Conservation (phyloP, 2,329 filamentous ascomycete genomes). For the Fusarium circinatum region DNA sequence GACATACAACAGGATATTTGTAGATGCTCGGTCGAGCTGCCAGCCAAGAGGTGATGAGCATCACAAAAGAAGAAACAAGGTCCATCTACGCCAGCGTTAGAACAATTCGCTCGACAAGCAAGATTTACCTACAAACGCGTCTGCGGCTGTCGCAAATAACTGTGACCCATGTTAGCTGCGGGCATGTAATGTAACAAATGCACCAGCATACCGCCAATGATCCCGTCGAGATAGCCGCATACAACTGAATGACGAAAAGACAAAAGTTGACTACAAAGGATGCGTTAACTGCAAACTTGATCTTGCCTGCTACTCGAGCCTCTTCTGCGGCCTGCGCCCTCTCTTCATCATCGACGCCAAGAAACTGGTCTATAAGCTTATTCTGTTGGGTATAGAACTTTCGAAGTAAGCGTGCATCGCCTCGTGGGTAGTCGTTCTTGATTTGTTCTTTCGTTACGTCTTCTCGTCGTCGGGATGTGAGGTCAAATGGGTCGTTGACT, state of each 20-base stretch:
- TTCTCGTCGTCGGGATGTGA: not conserved
- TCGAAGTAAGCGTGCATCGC: not conserved
- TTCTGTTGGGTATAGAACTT: not conserved
- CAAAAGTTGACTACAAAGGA: conserved; percentile 6
- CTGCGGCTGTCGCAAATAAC: not conserved
- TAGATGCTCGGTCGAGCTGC: not conserved
- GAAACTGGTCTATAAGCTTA: not conserved
- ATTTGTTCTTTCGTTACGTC: not conserved
- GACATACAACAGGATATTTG: not conserved
- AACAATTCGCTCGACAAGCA: rapidly evolving
- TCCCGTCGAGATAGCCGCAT: not conserved
- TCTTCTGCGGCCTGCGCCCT: not conserved
- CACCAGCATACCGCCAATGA: not conserved
- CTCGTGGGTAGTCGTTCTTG: not conserved
- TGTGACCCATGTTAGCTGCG: not conserved
- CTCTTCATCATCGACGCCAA: not conserved
- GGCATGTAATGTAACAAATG: rapidly evolving
- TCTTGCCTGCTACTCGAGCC: not conserved
- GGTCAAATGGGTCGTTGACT: not conserved
- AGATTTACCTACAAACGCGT: not conserved
- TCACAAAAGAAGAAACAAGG: not conserved
- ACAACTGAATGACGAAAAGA: not conserved
- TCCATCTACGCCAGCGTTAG: not conserved
- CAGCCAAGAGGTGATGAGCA: not conserved
- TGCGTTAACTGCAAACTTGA: conserved; percentile 6